These are phyloP conservation scores for Suhomyces tanzawaensis DNA, from an alignment of 805 yeast species.

Conservation along the genomic window DNA sequence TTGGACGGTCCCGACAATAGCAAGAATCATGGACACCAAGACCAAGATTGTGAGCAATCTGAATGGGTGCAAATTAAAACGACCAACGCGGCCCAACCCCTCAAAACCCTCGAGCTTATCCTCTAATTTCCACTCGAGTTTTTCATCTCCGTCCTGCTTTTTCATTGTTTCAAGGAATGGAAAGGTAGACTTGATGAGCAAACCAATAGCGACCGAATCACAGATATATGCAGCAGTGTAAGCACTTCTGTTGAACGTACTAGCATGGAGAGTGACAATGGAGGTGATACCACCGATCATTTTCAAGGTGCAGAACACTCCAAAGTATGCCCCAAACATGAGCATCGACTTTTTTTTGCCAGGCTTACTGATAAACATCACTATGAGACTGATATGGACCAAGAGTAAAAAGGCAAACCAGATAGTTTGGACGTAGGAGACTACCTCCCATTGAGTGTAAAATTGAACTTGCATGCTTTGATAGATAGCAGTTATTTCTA, in stretches of 20 bases:
- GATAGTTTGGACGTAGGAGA: conserved; percentile 8
- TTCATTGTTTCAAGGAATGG: conserved; percentile 5
- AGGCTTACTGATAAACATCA: not conserved
- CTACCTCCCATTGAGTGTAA: conserved; percentile 8
- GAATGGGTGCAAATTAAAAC: not conserved
- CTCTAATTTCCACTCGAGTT: not conserved
- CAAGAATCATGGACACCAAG: conserved; percentile 3
- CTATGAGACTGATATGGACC: not conserved
- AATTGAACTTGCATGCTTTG: conserved; percentile 7
- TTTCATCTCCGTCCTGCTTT: not conserved
- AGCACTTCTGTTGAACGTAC: not conserved
- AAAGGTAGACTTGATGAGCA: conserved; percentile 5
- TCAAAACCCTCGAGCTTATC: not conserved
- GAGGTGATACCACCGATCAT: conserved; percentile 6
- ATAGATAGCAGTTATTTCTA: no score
- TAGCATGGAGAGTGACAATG: not conserved
- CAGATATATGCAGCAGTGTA: conserved; percentile 7
- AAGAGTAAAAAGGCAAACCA: conserved; percentile 5
- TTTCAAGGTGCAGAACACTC: conserved; percentile 4
- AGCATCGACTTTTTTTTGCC: conserved; percentile 1
- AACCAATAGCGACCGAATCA: conserved; percentile 7
- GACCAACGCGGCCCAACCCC: not conserved
- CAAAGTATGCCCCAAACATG: conserved; percentile 4
- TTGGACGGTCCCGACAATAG: conserved; percentile 4
- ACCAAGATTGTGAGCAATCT: conserved; percentile 4